phyloP scores from a whole-genome alignment of 352 stramenopile genomes.

The Phytophthora aleatoria region DNA sequence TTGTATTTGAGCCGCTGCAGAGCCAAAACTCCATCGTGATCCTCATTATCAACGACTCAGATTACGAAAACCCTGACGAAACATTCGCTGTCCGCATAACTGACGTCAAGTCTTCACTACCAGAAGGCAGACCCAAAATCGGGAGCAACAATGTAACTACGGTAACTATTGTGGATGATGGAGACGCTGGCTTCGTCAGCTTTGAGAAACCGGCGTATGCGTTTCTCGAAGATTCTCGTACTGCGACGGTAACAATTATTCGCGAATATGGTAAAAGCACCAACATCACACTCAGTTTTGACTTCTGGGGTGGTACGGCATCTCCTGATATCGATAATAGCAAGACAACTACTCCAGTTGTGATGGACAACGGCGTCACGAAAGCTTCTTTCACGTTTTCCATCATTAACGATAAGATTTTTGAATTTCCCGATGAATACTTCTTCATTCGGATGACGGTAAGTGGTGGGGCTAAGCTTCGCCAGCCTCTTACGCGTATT shows the following conservation, averaged over 20 bases:
- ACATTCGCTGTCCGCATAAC: constrained; percentile 47
- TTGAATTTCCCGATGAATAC: constrained; percentile 53
- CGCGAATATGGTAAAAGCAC: constrained; percentile 50
- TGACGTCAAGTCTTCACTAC: constrained; percentile 6
- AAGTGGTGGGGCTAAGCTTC: constrained; percentile 33
- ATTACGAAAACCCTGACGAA: constrained; percentile 48
- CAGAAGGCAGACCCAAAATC: constrained; percentile 33
- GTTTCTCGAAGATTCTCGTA: constrained; percentile 41
- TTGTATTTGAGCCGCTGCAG: constrained; percentile 46
- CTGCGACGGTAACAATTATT: constrained; percentile 46
- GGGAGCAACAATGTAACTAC: constrained; percentile 34
- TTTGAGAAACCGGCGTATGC: constrained; percentile 40
- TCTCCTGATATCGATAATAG: constrained; percentile 55
- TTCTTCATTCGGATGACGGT: constrained; percentile 48
- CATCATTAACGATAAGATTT: constrained; percentile 69
- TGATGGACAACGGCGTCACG: constrained; percentile 49
- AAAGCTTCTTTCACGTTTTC: constrained; percentile 39
- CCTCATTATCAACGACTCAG: constrained; percentile 47
- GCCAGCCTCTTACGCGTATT: constrained; percentile 21
- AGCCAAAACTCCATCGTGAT: constrained; percentile 34
- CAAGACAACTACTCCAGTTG: constrained; percentile 22
- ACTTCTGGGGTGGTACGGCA: constrained; percentile 45
- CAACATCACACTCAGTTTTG: constrained; percentile 42
- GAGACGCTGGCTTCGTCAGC: constrained; percentile 57
- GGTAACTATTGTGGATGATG: constrained; percentile 69